Percentiles rank a stretch among this genome's conserved stretches.
Evolutionary conservation across 148 eudicot genomes (phyloP).

Genomic region (Tetragonia tetragonoides): DNA sequence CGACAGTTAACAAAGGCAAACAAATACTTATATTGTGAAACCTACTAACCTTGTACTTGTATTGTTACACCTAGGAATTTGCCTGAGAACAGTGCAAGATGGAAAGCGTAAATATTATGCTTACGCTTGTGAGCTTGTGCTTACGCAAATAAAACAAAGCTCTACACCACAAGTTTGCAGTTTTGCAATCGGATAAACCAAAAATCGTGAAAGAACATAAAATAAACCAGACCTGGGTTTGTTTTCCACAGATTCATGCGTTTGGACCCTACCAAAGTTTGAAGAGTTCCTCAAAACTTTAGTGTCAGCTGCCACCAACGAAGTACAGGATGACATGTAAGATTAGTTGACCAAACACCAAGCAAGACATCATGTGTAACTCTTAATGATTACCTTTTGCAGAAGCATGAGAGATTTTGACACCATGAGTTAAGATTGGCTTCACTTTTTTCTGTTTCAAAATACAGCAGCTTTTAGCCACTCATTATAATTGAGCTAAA

Average conservation of each 20-base stretch:
- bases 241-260: slow-evolving; percentile 28
- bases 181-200: neutral
- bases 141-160: neutral
- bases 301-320: slow-evolving; percentile 24
- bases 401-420: slow-evolving; percentile 15
- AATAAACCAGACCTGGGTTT: slow-evolving; percentile 34
- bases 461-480: neutral
- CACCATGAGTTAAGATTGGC: slow-evolving; percentile 6
- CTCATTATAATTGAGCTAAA: neutral
- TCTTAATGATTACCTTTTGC: slow-evolving; percentile 27
- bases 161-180: neutral
- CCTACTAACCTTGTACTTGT: slow-evolving; percentile 44
- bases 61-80: slow-evolving; percentile 29
- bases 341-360: slow-evolving; percentile 10
- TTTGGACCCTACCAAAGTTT: slow-evolving; percentile 33
- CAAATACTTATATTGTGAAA: slow-evolving; percentile 11
- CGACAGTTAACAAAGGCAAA: neutral
- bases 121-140: neutral
- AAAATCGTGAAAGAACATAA: neutral
- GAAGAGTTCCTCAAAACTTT: slow-evolving; percentile 38
- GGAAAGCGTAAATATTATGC: neutral
- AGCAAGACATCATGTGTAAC: neutral
- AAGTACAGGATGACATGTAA: slow-evolving; percentile 1
- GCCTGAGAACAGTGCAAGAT: slow-evolving; percentile 28
- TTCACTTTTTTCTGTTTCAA: slow-evolving; percentile 25